These are phyloP conservation scores for Pseudogymnoascus pannorum DNA, from an alignment of 2,329 filamentous ascomycete species.

Conservation along the genomic window DNA sequence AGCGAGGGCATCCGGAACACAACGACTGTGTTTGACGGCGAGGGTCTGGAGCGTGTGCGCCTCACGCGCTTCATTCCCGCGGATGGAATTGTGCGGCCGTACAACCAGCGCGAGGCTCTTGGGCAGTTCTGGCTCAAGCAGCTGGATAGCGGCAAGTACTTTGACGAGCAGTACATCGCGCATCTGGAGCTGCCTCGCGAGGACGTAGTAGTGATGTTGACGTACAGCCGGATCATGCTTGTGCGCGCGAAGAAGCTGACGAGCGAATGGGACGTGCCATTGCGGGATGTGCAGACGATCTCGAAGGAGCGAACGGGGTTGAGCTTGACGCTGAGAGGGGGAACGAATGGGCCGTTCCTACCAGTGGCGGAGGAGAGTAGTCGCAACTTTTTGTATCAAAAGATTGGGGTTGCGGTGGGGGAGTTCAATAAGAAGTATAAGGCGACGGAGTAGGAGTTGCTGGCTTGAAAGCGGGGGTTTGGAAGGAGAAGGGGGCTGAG, in stretches of 20 bases:
- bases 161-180: constrained; percentile 95
- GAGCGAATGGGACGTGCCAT: constrained; percentile 90
- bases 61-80: constrained; percentile 84
- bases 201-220: constrained; percentile 86
- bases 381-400: constrained; percentile 55
- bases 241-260: constrained; percentile 78
- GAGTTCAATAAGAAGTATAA: constrained; percentile 57
- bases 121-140: constrained; percentile 99
- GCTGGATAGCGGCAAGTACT: constrained; percentile 93
- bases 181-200: constrained; percentile 86
- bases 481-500: background rate
- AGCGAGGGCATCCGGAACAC: constrained; percentile 97
- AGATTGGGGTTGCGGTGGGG: constrained; percentile 58
- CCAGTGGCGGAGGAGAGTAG: constrained; percentile 83
- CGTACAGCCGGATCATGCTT: constrained; percentile 79
- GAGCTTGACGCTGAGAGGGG: constrained; percentile 79
- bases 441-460: constrained; percentile 23
- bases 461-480: background rate
- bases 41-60: constrained; percentile 91
- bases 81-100: constrained; percentile 90
- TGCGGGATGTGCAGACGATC: constrained; percentile 96
- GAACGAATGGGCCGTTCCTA: constrained; percentile 89
- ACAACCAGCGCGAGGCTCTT: constrained; percentile 87
- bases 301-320: constrained; percentile 93
- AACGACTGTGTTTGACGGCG: constrained; percentile 93